These are phyloP conservation scores for Beta macrorhiza DNA, from an alignment of 179 eudicot genomes.

Conservation along the genomic window DNA sequence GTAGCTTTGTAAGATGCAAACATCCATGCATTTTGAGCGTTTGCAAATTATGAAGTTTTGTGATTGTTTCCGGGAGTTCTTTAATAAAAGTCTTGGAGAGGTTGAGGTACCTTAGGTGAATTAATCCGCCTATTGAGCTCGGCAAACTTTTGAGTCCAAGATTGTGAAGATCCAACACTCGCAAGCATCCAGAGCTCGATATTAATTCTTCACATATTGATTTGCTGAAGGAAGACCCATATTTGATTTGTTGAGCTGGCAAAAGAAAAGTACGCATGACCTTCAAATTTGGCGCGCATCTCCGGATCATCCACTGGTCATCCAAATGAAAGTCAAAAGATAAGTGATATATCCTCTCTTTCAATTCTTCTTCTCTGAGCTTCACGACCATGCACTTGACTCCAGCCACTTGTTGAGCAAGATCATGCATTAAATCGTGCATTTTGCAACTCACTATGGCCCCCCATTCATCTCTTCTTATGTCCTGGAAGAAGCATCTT, in stretches of 20 bases:
- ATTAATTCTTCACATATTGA: background rate
- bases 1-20: slow-evolving; percentile 20
- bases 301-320: no score
- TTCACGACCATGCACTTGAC: background rate
- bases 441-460: background rate
- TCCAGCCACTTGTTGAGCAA: slow-evolving; percentile 7
- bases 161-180: background rate
- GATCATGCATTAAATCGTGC: slow-evolving; percentile 17
- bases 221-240: background rate
- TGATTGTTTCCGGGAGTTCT: slow-evolving; percentile 3
- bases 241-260: no score
- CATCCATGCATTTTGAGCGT: background rate
- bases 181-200: background rate
- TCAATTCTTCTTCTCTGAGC: no score
- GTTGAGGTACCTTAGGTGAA: slow-evolving; percentile 7
- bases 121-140: slow-evolving; percentile 1
- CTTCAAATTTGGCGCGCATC: no score
- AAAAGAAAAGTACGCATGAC: background rate
- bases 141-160: background rate
- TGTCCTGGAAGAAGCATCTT: slow-evolving; percentile 19
- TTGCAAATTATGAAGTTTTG: slow-evolving; percentile 11
- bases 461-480: background rate
- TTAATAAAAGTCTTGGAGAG: background rate
- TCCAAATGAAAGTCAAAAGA: background rate
- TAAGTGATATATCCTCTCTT: background rate